phyloP scores from a whole-genome alignment of 2,329 filamentous ascomycete species.

The Arthrobotrys iridis region DNA sequence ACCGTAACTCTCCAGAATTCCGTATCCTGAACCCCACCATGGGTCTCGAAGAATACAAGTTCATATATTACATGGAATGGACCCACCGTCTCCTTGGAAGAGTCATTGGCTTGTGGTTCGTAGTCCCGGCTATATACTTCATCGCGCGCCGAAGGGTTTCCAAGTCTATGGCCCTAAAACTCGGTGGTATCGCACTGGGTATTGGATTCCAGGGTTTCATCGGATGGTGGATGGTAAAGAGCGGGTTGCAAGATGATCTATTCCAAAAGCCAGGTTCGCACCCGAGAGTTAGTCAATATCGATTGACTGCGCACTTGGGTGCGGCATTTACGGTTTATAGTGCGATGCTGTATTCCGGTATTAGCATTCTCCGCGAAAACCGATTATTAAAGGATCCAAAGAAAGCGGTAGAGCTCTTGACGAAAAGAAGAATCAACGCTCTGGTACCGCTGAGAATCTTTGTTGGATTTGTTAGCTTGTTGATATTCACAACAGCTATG shows the following conservation, averaged over 20 bases:
- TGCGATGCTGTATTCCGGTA: slow-evolving; percentile 90
- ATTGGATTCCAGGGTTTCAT: slow-evolving; percentile 96
- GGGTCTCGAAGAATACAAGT: slow-evolving; percentile 92
- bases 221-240: slow-evolving; percentile 99
- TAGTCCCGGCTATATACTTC: slow-evolving; percentile 88
- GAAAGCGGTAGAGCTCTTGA: slow-evolving; percentile 70
- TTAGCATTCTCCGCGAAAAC: slow-evolving; percentile 82
- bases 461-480: slow-evolving; percentile 68
- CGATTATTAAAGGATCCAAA: slow-evolving; percentile 75
- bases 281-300: slow-evolving; percentile 93
- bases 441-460: slow-evolving; percentile 45
- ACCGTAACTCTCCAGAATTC: slow-evolving; percentile 92
- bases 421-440: slow-evolving; percentile 58
- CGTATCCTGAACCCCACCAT: slow-evolving; percentile 91
- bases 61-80: slow-evolving; percentile 99
- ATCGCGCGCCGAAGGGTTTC: slow-evolving; percentile 82
- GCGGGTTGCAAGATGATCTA: slow-evolving; percentile 91
- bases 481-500: slow-evolving; percentile 81
- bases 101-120: slow-evolving; percentile 87
- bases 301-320: slow-evolving; percentile 86
- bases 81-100: slow-evolving; percentile 93
- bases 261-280: slow-evolving; percentile 84
- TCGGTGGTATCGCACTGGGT: slow-evolving; percentile 83
- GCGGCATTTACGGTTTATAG: slow-evolving; percentile 93
- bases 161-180: slow-evolving; percentile 76